Evolutionary conservation across 1,139 yeast species (phyloP).

Genomic region (Debaryomyces robertsiae): DNA sequence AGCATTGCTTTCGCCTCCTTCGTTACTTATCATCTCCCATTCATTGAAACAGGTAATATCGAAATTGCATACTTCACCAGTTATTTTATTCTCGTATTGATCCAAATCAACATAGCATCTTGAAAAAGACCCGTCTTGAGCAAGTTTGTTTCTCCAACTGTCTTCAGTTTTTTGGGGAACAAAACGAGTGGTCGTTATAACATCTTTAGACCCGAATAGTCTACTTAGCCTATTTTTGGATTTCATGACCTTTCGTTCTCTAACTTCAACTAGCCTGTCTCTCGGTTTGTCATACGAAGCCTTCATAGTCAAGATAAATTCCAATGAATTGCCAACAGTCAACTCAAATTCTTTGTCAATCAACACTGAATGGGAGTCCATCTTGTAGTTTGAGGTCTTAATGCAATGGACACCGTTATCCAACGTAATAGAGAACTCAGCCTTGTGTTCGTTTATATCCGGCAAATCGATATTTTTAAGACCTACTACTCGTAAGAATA

Average conservation of each 20-base stretch:
- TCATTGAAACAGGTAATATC: conserved; percentile 73
- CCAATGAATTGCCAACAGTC: conserved; percentile 64
- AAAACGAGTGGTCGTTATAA: conserved; percentile 55
- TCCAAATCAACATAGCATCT: conserved; percentile 68
- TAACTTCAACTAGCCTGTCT: conserved; percentile 58
- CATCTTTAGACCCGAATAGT: conserved; percentile 51
- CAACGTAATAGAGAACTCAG: conserved; percentile 68
- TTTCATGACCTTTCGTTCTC: conserved; percentile 53
- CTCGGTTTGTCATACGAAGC: conserved; percentile 58
- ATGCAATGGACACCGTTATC: conserved; percentile 92
- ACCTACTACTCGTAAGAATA: conserved; percentile 68
- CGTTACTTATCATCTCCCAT: conserved; percentile 60
- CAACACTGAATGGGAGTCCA: conserved; percentile 43
- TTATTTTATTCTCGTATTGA: conserved; percentile 56
- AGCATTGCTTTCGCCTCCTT: conserved; percentile 29
- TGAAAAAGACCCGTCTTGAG: conserved; percentile 88
- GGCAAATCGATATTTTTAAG: conserved; percentile 62
- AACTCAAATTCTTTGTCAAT: conserved; percentile 86
- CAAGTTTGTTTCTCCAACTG: conserved; percentile 59
- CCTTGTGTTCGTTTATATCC: conserved; percentile 54
- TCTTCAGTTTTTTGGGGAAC: conserved; percentile 56
- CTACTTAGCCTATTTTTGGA: conserved; percentile 49
- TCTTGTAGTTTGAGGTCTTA: conserved; percentile 63
- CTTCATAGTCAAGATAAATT: conserved; percentile 75
- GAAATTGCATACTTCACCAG: conserved; percentile 54